phyloP scores from a whole-genome alignment of 2,329 filamentous ascomycete species.

The Escovopsis sp. region DNA sequence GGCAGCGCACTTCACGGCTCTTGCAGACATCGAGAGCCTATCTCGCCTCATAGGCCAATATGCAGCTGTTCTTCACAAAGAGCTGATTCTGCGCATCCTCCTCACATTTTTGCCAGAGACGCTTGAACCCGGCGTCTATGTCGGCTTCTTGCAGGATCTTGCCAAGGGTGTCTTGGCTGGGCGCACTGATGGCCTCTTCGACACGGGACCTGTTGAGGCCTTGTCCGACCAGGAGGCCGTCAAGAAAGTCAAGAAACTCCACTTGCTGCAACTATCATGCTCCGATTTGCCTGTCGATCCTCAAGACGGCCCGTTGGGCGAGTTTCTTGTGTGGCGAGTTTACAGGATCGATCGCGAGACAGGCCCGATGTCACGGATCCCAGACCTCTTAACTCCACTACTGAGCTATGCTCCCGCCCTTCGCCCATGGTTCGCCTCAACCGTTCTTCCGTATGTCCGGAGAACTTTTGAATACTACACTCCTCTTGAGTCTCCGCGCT shows the following conservation, averaged over 20 bases:
- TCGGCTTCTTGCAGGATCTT: constrained; percentile 45
- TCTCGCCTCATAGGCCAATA: constrained; percentile 43
- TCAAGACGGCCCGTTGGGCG: constrained; percentile 39
- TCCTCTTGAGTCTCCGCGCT: constrained; percentile 28
- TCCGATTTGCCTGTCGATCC: constrained; percentile 31
- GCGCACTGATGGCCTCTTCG: constrained; percentile 30
- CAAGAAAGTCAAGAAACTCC: constrained; percentile 49
- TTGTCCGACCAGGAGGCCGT: constrained; percentile 49
- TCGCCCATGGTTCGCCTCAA: constrained; percentile 54
- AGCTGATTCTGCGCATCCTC: constrained; percentile 56
- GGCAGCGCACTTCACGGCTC: constrained; percentile 53
- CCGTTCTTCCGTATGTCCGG: constrained; percentile 52
- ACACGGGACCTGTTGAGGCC: constrained; percentile 39
- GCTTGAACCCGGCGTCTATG: constrained; percentile 46
- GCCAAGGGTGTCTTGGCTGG: constrained; percentile 30
- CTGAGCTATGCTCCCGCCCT: constrained; percentile 45
- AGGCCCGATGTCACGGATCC: constrained; percentile 54
- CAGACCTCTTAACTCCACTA: constrained; percentile 54
- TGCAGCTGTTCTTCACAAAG: constrained; percentile 42
- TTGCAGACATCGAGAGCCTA: constrained; percentile 49
- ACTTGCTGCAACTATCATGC: constrained; percentile 42
- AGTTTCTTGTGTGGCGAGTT: constrained; percentile 54
- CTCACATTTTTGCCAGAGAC: constrained; percentile 67
- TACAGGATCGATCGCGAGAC: constrained; percentile 57
- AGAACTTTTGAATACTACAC: constrained; percentile 58